phyloP scores from a whole-genome alignment of 78 protist species.

The Cavenderia fasciculata region DNA sequence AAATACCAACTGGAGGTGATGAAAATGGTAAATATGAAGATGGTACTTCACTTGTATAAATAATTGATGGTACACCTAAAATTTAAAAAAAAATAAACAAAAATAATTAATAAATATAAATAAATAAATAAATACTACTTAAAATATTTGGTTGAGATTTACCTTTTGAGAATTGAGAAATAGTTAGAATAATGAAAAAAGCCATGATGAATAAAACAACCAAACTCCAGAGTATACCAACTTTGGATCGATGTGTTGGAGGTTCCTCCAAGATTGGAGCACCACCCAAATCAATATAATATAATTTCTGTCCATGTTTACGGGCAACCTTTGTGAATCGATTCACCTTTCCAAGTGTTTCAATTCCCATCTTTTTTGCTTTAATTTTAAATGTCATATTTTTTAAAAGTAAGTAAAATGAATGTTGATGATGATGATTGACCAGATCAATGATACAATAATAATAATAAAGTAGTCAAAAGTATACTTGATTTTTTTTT shows the following conservation, averaged over 20 bases:
- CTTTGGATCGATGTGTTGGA: slow-evolving; percentile 22
- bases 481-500: too few relatives aligned
- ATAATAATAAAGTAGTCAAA: too few relatives aligned
- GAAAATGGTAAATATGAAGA: slow-evolving; percentile 13
- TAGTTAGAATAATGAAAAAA: slow-evolving; percentile 41
- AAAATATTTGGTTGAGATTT: background rate
- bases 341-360: background rate
- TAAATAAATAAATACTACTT: background rate
- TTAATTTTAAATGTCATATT: too few relatives aligned
- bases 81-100: background rate
- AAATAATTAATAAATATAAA: background rate
- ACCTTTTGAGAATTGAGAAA: slow-evolving; percentile 42
- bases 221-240: slow-evolving; percentile 32
- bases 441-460: too few relatives aligned
- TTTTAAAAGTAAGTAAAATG: too few relatives aligned
- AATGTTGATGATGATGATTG: too few relatives aligned
- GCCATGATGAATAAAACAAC: slow-evolving; percentile 17
- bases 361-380: too few relatives aligned
- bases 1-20: slow-evolving; percentile 23
- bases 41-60: slow-evolving; percentile 21
- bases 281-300: slow-evolving; percentile 12
- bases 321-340: background rate
- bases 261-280: background rate
- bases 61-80: slow-evolving; percentile 67
- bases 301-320: background rate